phyloP scores from a whole-genome alignment of 202 grass and related monocot species.

The Zizania palustris region DNA sequence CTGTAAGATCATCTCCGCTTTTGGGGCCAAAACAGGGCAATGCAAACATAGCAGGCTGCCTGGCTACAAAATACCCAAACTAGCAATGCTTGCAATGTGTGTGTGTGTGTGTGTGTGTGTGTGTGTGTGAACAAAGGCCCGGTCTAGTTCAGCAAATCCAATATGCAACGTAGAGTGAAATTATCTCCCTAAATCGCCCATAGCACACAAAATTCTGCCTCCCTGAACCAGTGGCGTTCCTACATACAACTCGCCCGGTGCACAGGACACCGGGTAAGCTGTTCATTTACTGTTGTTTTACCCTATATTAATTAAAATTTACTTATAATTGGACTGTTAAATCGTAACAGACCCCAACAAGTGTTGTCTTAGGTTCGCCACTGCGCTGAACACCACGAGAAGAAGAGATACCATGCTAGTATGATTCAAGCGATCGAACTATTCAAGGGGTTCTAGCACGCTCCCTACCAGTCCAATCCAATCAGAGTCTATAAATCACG shows the following conservation, averaged over 20 bases:
- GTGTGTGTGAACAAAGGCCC: not conserved
- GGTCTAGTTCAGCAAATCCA: not conserved
- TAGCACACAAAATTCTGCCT: not conserved
- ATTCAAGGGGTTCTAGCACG: not conserved
- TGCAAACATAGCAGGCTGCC: not conserved
- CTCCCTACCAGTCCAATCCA: constrained; percentile 13
- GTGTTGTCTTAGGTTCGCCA: too few species aligned
- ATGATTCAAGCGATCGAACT: constrained; percentile 2
- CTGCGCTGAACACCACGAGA: not conserved
- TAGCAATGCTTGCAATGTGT: not conserved
- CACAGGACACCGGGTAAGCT: too few species aligned
- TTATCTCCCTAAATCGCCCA: not conserved
- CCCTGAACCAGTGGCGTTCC: too few species aligned
- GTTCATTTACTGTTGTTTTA: too few species aligned
- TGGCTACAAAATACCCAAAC: not conserved
- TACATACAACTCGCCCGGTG: too few species aligned
- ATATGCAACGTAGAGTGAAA: constrained; percentile 10
- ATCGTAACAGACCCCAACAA: too few species aligned
- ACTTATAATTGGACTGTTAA: too few species aligned
- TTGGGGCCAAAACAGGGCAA: not conserved
- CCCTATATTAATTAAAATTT: too few species aligned
- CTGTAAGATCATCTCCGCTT: not conserved
- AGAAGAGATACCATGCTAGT: not conserved
- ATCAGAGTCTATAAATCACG: not conserved
- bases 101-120: too few species aligned